Percentiles rank a stretch among this genome's conserved stretches.
phyloP scores from a whole-genome alignment of 108 stramenopile species.

The Pseudonitzschia pungens region DNA sequence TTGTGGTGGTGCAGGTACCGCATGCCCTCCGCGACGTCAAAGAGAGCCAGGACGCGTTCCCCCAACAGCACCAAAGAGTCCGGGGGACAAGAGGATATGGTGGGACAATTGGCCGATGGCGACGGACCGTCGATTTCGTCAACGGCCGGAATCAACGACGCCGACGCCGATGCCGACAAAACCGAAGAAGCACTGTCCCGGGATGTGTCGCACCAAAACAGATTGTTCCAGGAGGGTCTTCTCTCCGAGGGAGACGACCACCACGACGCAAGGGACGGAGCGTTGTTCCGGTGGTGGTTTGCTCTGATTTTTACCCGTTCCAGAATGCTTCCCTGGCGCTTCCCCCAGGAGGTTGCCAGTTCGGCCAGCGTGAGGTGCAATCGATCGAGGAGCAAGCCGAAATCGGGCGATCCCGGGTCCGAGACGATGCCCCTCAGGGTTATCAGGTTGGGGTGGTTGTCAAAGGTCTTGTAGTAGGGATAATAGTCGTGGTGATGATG shows the following conservation, averaged over 20 bases:
- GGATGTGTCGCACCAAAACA: neutral
- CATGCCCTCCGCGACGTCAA: constrained; percentile 39
- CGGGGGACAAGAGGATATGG: neutral
- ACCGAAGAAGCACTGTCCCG: too few species aligned
- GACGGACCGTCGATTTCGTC: neutral
- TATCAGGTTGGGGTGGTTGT: constrained; percentile 64
- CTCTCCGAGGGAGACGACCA: neutral
- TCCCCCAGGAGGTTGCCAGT: constrained; percentile 51
- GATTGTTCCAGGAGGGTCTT: neutral
- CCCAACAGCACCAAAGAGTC: neutral
- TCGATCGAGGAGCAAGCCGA: constrained; percentile 63
- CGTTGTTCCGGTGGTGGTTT: neutral
- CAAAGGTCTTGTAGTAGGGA: neutral
- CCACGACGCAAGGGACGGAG: neutral
- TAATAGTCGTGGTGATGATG: neutral
- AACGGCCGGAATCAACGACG: neutral
- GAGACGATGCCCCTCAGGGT: constrained; percentile 59
- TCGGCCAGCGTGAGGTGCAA: constrained; percentile 55
- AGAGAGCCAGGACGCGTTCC: constrained; percentile 29
- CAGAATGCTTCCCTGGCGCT: constrained; percentile 13
- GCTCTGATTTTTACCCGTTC: neutral
- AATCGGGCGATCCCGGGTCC: constrained; percentile 43
- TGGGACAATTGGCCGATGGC: too few species aligned
- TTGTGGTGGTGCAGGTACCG: constrained; percentile 30
- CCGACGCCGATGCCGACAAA: neutral